These are phyloP conservation scores for Serpula lacrymans DNA, from an alignment of 768 basidiomycete genomes.

Conservation along the genomic window DNA sequence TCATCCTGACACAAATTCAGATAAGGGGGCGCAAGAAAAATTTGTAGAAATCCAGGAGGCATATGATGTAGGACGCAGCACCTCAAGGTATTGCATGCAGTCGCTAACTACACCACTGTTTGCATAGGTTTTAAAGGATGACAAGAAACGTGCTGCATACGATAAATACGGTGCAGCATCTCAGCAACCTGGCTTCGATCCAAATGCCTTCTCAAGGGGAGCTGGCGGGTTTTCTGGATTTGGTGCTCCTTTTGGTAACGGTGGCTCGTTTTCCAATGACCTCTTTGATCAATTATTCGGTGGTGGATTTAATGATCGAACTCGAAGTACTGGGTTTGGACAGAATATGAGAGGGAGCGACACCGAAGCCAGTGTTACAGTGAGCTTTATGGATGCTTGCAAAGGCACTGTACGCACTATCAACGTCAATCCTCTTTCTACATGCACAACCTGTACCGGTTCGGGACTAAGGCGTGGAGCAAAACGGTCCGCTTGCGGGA, in stretches of 20 bases:
- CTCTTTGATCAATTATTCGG: slow-evolving; percentile 88
- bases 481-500: slow-evolving; percentile 71
- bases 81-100: slow-evolving; percentile 10
- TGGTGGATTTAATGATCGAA: slow-evolving; percentile 49
- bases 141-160: slow-evolving; percentile 86
- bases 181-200: slow-evolving; percentile 92
- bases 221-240: slow-evolving; percentile 67
- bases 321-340: slow-evolving; percentile 40
- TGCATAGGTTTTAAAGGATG: slow-evolving; percentile 89
- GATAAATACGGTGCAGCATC: slow-evolving; percentile 93
- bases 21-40: slow-evolving; percentile 84
- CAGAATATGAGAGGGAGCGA: slow-evolving; percentile 66
- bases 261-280: slow-evolving; percentile 50
- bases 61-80: slow-evolving; percentile 72
- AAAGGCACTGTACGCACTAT: slow-evolving; percentile 79
- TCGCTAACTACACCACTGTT: slow-evolving; percentile 12
- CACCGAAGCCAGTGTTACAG: slow-evolving; percentile 68
- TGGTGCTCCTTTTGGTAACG: slow-evolving; percentile 52
- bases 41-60: slow-evolving; percentile 97
- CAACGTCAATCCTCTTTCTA: slow-evolving; percentile 73
- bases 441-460: slow-evolving; percentile 83
- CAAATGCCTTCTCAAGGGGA: slow-evolving; percentile 69
- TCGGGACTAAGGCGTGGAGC: slow-evolving; percentile 84
- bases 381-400: slow-evolving; percentile 94
- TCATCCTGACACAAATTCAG: slow-evolving; percentile 96